Evolutionary conservation across 345 rosid species (phyloP).

Genomic region (Eucalyptus albens): DNA sequence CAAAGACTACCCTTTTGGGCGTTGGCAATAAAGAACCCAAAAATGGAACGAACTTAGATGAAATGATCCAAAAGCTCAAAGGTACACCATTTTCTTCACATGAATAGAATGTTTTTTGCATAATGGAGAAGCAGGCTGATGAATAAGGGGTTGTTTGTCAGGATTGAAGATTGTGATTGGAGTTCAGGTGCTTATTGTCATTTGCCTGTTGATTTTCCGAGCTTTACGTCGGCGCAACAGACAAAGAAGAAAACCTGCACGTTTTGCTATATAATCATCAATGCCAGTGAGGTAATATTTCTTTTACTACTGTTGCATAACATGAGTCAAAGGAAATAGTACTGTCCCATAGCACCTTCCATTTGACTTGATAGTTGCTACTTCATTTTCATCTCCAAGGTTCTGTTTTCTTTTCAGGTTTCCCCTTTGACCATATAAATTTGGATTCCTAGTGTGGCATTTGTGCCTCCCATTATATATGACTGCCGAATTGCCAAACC

Average conservation of each 20-base stretch:
- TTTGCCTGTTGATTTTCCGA: constrained; percentile 9
- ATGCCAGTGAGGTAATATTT: not conserved
- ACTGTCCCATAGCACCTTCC: not conserved
- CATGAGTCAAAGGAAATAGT: not conserved
- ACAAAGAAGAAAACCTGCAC: constrained; percentile 24
- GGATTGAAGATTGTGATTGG: constrained; percentile 45
- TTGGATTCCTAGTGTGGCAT: not conserved
- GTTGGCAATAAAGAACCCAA: constrained; percentile 8
- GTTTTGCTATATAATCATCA: not conserved
- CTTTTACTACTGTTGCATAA: not conserved
- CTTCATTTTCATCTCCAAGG: not conserved
- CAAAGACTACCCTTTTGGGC: constrained; percentile 1
- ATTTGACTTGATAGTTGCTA: not conserved
- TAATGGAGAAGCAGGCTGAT: not conserved
- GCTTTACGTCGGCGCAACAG: constrained; percentile 2
- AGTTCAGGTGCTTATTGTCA: constrained; percentile 20
- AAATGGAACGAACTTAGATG: not conserved
- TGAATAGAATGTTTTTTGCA: not conserved
- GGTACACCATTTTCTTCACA: constrained; percentile 8
- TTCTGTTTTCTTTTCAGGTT: not conserved
- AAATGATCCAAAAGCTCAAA: constrained; percentile 25
- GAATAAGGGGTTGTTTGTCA: constrained; percentile 7
- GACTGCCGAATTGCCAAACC: not conserved
- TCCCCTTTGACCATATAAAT: not conserved
- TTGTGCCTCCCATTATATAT: not conserved